These are phyloP conservation scores for Dryas alaskensis DNA, from an alignment of 306 rosid species.

Conservation along the genomic window DNA sequence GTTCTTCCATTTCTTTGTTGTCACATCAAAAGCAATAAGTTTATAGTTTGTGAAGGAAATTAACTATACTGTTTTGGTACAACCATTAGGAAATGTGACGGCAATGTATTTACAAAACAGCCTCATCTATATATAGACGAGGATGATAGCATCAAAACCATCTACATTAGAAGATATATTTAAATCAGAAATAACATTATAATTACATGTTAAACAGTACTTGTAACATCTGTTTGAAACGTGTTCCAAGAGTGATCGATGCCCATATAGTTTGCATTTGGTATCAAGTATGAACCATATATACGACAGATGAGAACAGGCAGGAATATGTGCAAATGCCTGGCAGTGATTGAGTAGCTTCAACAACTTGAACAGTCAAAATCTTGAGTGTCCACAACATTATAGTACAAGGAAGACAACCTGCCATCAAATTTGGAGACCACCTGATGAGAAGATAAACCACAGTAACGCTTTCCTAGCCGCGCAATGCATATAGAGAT, in stretches of 20 bases:
- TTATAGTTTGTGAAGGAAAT: neutral
- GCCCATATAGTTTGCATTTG: neutral
- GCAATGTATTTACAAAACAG: neutral
- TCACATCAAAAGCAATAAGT: neutral
- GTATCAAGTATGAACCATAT: neutral
- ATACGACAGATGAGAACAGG: neutral
- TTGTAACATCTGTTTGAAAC: neutral
- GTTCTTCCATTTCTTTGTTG: neutral
- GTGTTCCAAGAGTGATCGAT: neutral
- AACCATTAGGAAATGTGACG: neutral
- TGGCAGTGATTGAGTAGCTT: slow-evolving; percentile 11
- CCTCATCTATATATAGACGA: neutral
- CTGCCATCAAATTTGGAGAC: slow-evolving; percentile 83
- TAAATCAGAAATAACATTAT: neutral
- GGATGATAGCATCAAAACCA: neutral
- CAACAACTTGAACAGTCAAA: slow-evolving; percentile 51
- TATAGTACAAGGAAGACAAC: slow-evolving; percentile 69
- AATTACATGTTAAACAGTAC: slow-evolving; percentile 10
- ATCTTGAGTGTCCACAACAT: slow-evolving; percentile 48
- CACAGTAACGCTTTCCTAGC: slow-evolving; percentile 64
- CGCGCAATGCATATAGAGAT: slow-evolving; percentile 75
- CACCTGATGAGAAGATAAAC: slow-evolving; percentile 63
- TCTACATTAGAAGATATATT: neutral
- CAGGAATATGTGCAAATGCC: neutral
- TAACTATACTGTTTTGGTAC: neutral